Base-by-base conservation (phyloP, 192 early-diverging fungal genomes). In the Obelidium mucronatum region DNA sequence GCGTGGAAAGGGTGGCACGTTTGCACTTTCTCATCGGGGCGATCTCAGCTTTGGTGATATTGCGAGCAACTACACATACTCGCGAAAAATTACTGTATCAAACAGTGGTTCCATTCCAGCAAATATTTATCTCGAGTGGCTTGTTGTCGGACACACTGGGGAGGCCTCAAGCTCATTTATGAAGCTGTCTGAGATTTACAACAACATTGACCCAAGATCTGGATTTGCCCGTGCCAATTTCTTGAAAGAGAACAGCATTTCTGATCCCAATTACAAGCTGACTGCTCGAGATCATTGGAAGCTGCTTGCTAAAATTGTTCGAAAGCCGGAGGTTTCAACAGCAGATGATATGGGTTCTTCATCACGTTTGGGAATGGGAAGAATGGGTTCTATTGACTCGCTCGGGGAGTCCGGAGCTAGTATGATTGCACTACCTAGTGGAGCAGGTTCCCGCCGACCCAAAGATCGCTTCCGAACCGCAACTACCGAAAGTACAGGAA, bases 1-100 rank as follows among this genome's bases (percentile, higher is more conserved):
- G 71, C 67, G 80, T 42, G 86, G 85, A 36, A 88, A 88, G 63
- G 89, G 88, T 15, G 89, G 89, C 36, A 88, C 89, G 3, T 83
- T 90, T 44, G 54, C 82, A 30, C 62, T 90, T 30, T 54, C 77
- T 2, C 89, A 90, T 64, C 82, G 69, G 54, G 89, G 89, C 1
- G 89, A 90, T 78, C 75, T 90, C 0, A 80, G 67, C 52, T 89
- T 90, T 80, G 89, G 88, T 3, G 89, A 90, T 72, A 89, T 90
- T 63, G 82, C 89, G 2, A 84, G 80, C 44, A 89, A 88, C 59
- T 86, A 74, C 73, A 83, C 84, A 30, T 88, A 85, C 63, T 55
- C 54, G 6, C 79, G 88, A 42, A 90, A 87, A 70, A 36, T 90
- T 19, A 67, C 74, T 2, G 74, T 90, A 26, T 40, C 73, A 17